Base-by-base conservation (phyloP, 768 basidiomycete genomes). In the Amanita polypyramis region DNA sequence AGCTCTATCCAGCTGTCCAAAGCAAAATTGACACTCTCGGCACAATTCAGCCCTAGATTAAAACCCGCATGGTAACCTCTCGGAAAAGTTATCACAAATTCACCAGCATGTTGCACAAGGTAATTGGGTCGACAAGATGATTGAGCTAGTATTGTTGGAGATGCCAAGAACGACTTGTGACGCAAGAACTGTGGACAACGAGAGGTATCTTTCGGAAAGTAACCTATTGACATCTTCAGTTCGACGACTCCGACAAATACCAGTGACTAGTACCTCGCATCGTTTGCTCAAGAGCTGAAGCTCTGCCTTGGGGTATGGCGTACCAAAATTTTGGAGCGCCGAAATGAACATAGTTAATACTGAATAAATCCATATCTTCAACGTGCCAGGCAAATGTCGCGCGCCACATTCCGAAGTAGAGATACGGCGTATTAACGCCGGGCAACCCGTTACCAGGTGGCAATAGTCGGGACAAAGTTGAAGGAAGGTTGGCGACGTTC, bases 371-470 rank as follows among this genome's bases (percentile, higher is more conserved):
- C 89, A 97, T 96, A 64, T 99, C 96, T 64, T 99, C 96, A 41
- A 99, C 96, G 57, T 99, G 96, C 95, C 96, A 99, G 0, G 93
- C 90, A 65, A 98, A 98, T 0, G 92, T 92, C 19, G 95, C 95
- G 43, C 93, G 75, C 96, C 96, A 99, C 94, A 97, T 98, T 54
- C 96, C 96, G 61, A 94, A 98, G 65, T 98, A 98, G 2, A 98
- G 76, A 62, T 98, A 98, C 0, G 95, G 95, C 2, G 92, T 85
- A 59, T 98, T 98, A 41, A 99, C 96, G 7, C 96, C 96, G 0
- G 95, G 94, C 21, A 99, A 69, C 34, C 82, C 77, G 33, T 72
- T 67, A 5, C 80, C 72, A 10, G 76, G 60, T 0, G 86, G 87
- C 0, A 91, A 67, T 21, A 96, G 69, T 3, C 92, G 81, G 8